Percentiles rank a stretch among this genome's conserved stretches.
Conservation (phyloP, 208 protist genomes). For the Blechomonas ayalai region DNA sequence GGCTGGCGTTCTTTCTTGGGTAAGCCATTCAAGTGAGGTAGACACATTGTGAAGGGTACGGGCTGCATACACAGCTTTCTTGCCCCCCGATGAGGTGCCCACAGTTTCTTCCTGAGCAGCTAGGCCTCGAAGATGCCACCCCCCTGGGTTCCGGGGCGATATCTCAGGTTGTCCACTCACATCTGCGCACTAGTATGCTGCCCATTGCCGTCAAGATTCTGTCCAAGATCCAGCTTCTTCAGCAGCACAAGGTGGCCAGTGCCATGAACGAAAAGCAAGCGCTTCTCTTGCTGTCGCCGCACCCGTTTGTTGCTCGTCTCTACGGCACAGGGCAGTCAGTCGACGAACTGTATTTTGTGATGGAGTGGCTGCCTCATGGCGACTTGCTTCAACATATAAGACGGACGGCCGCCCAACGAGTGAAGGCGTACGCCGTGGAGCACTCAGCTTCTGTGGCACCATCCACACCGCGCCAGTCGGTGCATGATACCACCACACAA, state of each 20-base stretch:
- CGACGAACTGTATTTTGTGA: constrained; percentile 90
- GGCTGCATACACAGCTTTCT: no score
- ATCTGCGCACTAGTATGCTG: constrained; percentile 17
- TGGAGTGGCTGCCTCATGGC: constrained; percentile 91
- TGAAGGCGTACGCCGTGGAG: constrained; percentile 15
- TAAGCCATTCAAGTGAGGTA: no score
- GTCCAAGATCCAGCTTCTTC: constrained; percentile 83
- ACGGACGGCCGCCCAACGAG: constrained; percentile 17
- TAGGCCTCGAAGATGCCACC: constrained; percentile 36
- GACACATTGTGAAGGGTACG: no score
- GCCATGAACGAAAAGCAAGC: constrained; percentile 82
- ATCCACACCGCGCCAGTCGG: background rate
- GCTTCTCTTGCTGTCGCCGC: constrained; percentile 45
- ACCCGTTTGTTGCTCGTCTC: constrained; percentile 78
- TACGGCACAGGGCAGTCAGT: constrained; percentile 83
- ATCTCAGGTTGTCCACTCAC: constrained; percentile 60
- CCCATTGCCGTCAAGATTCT: constrained; percentile 82
- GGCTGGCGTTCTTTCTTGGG: no score
- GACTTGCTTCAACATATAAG: constrained; percentile 90
- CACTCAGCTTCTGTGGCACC: background rate
- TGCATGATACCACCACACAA: background rate
- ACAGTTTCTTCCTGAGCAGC: constrained; percentile 50
- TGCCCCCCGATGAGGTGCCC: background rate
- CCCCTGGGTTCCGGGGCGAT: constrained; percentile 82
- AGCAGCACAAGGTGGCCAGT: constrained; percentile 74